Base-by-base conservation (phyloP, 1,284 basidiomycete genomes). In the Mixia osmundae region DNA sequence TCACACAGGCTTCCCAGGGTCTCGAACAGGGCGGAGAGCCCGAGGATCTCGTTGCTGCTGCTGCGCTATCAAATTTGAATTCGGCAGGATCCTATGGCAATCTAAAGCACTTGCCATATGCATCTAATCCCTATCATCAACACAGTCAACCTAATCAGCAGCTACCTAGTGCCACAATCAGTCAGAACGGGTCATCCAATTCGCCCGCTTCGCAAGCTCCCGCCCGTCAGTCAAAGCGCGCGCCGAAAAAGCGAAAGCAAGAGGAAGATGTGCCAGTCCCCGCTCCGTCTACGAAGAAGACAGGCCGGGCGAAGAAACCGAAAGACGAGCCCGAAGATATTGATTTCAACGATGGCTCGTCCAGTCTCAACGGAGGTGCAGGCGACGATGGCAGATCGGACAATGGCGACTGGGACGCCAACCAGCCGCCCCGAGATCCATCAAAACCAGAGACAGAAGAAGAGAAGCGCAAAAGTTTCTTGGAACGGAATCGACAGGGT, bases 401-500 rank as follows among this genome's bases (percentile, higher is more conserved):
- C 15, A 35, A 41, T 37, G 32, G 44, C 31, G 32, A 29, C 24
- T 21, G 24, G 33, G 32, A 32, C 12, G 29, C 14, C 4, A 22
- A 25, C 16, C 50, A 30, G 36, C 42, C 21, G 47, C 46, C 29
- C 40, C 25, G 33, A 28, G 28, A 30, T 16, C 12, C 40, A 42
- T 77, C 72, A 57, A 78, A 75, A 53, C 74, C 74, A 25, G 82
- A 89, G 63, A 91, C 83, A 0, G 85, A 91, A 52, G 85, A 91
- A 57, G 85, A 91, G 54, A 91, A 91, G 59, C 66, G 85, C 29
- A 71, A 69, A 56, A 94, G 89, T 58, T 91, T 91, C 57, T 59
- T 94, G 39, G 85, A 91, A 57, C 66, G 85, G 43, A 94, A 91
- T 54, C 65, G 85, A 50, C 85, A 91, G 66, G 83, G 83, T 87